Evolutionary conservation across 257 asterid genomes (phyloP).

Genomic region (Nicotiana knightiana): DNA sequence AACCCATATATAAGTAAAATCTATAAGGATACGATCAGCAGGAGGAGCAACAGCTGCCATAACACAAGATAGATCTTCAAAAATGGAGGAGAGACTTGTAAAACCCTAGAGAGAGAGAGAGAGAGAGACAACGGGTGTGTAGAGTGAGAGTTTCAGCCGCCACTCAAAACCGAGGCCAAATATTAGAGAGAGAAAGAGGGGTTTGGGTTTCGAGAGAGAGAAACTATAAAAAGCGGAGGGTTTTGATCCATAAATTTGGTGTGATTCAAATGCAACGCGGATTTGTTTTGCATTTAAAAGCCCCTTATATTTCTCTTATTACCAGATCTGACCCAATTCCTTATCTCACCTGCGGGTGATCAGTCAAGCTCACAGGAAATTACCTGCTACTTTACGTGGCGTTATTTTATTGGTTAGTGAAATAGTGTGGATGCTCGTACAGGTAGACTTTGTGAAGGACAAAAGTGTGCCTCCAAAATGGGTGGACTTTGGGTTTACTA

Average conservation of each 20-base stretch:
- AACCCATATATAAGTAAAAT: neutral
- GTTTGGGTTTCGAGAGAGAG: conserved; percentile 40
- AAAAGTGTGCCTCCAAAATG: conserved; percentile 18
- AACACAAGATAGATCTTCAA: conserved; percentile 15
- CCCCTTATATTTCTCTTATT: conserved; percentile 21
- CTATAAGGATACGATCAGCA: conserved; percentile 50
- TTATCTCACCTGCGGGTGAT: conserved; percentile 26
- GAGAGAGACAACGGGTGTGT: conserved; percentile 11
- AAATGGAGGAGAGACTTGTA: neutral
- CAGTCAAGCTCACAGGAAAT: neutral
- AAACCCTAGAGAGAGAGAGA: neutral
- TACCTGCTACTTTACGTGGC: conserved; percentile 13
- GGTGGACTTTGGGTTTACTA: neutral
- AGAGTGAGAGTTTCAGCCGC: conserved; percentile 39
- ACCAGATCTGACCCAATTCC: conserved; percentile 15
- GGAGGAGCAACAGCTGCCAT: conserved; percentile 55
- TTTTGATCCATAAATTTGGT: conserved; percentile 26
- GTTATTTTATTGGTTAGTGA: neutral
- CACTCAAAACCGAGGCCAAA: conserved; percentile 7
- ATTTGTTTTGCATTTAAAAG: neutral
- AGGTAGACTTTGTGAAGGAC: conserved; percentile 17
- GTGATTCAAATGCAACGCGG: conserved; percentile 29
- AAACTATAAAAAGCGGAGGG: conserved; percentile 13
- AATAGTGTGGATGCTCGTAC: neutral
- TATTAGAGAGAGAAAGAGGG: conserved; percentile 14